Evolutionary conservation across 2,329 filamentous ascomycete genomes (phyloP).

Genomic region (Proliferodiscus dingleyae): DNA sequence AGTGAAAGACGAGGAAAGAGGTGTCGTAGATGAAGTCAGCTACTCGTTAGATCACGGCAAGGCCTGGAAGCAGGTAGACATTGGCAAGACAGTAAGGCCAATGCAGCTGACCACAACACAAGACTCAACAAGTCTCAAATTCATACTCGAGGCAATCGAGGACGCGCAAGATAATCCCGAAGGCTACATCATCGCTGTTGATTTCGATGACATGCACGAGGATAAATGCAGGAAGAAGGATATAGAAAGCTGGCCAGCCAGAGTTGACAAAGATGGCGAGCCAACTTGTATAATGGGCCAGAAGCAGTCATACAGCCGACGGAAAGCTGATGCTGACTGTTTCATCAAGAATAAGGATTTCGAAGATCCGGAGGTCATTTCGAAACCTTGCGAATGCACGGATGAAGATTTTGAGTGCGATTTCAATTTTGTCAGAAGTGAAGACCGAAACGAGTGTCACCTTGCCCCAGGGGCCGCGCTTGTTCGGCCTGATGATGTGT

Average conservation of each 20-base stretch:
- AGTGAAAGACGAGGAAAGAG: slow-evolving; percentile 52
- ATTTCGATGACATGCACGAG: slow-evolving; percentile 79
- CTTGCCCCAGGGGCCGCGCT: slow-evolving; percentile 51
- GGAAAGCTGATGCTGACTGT: slow-evolving; percentile 84
- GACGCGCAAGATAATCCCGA: slow-evolving; percentile 43
- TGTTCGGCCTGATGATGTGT: slow-evolving; percentile 64
- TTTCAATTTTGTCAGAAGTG: slow-evolving; percentile 73
- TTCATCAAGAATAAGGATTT: slow-evolving; percentile 86
- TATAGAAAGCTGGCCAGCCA: slow-evolving; percentile 85
- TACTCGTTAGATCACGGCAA: slow-evolving; percentile 91
- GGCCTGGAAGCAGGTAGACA: slow-evolving; percentile 67
- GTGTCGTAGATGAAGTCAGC: slow-evolving; percentile 53
- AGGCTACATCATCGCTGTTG: slow-evolving; percentile 67
- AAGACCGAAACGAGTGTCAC: slow-evolving; percentile 65
- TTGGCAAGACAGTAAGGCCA: slow-evolving; percentile 68
- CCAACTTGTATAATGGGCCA: slow-evolving; percentile 94
- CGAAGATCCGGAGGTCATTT: slow-evolving; percentile 66
- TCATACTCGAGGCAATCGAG: slow-evolving; percentile 66
- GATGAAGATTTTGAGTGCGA: slow-evolving; percentile 92
- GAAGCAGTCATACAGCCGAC: slow-evolving; percentile 77
- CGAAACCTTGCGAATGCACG: slow-evolving; percentile 74
- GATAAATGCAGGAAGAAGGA: slow-evolving; percentile 75
- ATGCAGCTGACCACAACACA: slow-evolving; percentile 78
- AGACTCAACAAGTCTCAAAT: slow-evolving; percentile 90
- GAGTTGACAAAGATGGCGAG: slow-evolving; percentile 72